These are phyloP conservation scores for Arctium minus DNA, from an alignment of 129 eudicot genomes.

Conservation along the genomic window DNA sequence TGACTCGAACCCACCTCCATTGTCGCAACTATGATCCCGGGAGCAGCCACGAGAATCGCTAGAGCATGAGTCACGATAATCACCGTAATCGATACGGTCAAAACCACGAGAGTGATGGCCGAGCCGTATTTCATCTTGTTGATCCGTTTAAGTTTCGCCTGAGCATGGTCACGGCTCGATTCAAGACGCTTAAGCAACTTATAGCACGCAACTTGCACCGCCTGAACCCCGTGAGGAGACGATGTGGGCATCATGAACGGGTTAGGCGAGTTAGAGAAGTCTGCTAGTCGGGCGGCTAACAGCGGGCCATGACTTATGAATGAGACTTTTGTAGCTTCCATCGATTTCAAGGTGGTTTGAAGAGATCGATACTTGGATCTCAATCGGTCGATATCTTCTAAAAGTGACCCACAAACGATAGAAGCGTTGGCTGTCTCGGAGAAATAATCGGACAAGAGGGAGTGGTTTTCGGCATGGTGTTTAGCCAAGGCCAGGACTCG, in stretches of 20 bases:
- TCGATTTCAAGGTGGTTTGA: conserved; percentile 29
- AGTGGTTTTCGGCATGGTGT: conserved; percentile 28
- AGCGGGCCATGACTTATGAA: conserved; percentile 17
- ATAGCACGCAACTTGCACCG: conserved; percentile 50
- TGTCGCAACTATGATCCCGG: conserved; percentile 51
- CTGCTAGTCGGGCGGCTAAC: conserved; percentile 35
- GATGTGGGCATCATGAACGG: conserved; percentile 54
- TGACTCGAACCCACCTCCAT: conserved; percentile 34
- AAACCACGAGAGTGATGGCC: conserved; percentile 51
- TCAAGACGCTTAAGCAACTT: conserved; percentile 71
- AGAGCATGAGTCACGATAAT: conserved; percentile 62
- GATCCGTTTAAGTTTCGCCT: conserved; percentile 42
- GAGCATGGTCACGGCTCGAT: conserved; percentile 58
- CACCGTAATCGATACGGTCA: conserved; percentile 55
- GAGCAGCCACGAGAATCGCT: conserved; percentile 59
- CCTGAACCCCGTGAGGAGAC: conserved; percentile 38
- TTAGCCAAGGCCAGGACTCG: conserved; percentile 35
- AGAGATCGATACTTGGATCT: conserved; percentile 48
- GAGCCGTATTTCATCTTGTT: conserved; percentile 50
- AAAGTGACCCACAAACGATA: conserved; percentile 50
- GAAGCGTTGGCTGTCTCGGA: conserved; percentile 63
- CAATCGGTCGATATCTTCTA: conserved; percentile 55
- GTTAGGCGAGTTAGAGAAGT: conserved; percentile 53
- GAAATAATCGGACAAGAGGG: conserved; percentile 61
- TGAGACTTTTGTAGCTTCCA: conserved; percentile 16